Evolutionary conservation across 139 green algal species (phyloP), one percentile per base, ranked within the genome.

Genomic region (Nannochloris sp.): DNA sequence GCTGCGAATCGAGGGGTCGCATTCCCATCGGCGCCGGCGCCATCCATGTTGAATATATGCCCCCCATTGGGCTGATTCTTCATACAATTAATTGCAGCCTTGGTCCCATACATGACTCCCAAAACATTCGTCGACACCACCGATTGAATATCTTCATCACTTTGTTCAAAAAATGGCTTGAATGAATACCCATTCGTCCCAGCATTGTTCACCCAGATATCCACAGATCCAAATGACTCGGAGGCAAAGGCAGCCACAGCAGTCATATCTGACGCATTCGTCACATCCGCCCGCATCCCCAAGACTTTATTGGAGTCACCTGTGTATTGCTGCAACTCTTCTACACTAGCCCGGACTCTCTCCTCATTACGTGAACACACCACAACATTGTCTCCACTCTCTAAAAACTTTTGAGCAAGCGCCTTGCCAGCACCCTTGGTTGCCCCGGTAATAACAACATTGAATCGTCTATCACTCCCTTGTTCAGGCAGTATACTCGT

Each of bases 41-140:
- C 89, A 51, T 95, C 90, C 91, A 97, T 96, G 76, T 92, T 90
- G 73, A 94, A 92, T 27, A 97, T 80, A 63, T 97, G 90, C 9
- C 90, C 90, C 4, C 81, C 81, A 8, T 60, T 68, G 15, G 66
- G 29, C 71, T 97, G 90, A n/a, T 81, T 62, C 34, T 69, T 49
- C 89, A 97, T 96, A 34, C 89, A 53, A 1, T 78, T 66, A 57
- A 97, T 91, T 1, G 91, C 91, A 83, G 93, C 89, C 62, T 78
- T 83, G 74, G 82, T 94, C 66, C 84, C 84, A 19, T 95, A 81
- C 86, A 97, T 90, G 16, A 88, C 80, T 1, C 91, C 91, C 49
- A 97, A 70, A 44, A 92, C 70, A 70, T 97, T 97, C 15, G 91
- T 97, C 50, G 82, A 60, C 50, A 97, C 83, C 50, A 97, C 90